Conservation (phyloP, 2,329 filamentous ascomycete genomes). For the Cylindrodendrum hubeiense region DNA sequence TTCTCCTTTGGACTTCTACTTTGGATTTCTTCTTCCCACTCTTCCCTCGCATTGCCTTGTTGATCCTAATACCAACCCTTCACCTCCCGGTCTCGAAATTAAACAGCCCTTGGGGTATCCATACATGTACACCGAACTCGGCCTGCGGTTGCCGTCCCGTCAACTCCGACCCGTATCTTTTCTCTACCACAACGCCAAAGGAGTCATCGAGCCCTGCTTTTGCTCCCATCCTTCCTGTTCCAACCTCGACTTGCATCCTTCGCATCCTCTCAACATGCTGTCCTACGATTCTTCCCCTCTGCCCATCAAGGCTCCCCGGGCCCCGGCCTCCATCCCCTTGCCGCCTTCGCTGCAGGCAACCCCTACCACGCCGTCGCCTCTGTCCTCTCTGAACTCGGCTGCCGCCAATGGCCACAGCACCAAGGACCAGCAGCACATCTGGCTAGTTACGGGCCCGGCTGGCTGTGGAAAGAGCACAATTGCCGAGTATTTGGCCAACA, state of each 20-base stretch:
- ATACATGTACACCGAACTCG: slow-evolving; percentile 29
- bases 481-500: slow-evolving; percentile 72
- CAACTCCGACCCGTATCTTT: slow-evolving; percentile 23
- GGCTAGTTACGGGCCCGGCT: slow-evolving; percentile 83
- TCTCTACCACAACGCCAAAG: slow-evolving; percentile 28
- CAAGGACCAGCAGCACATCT: slow-evolving; percentile 74
- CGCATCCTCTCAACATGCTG: slow-evolving; percentile 55
- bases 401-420: slow-evolving; percentile 47
- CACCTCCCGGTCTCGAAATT: slow-evolving; percentile 7
- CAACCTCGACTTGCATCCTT: slow-evolving; percentile 15
- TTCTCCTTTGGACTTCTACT: slow-evolving; percentile 20
- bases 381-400: slow-evolving; percentile 45
- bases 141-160: slow-evolving; percentile 32
- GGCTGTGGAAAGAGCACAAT: slow-evolving; percentile 86
- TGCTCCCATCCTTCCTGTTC: slow-evolving; percentile 17
- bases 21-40: slow-evolving; percentile 18
- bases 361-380: slow-evolving; percentile 32
- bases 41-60: not conserved
- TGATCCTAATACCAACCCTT: not conserved
- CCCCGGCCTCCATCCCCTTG: slow-evolving; percentile 42
- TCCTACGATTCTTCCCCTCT: slow-evolving; percentile 62
- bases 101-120: slow-evolving; percentile 14
- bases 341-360: slow-evolving; percentile 37
- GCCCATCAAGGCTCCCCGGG: slow-evolving; percentile 56
- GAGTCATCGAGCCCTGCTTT: slow-evolving; percentile 23